phyloP scores from a whole-genome alignment of 306 rosid species.

The Cucumis cinereus region DNA sequence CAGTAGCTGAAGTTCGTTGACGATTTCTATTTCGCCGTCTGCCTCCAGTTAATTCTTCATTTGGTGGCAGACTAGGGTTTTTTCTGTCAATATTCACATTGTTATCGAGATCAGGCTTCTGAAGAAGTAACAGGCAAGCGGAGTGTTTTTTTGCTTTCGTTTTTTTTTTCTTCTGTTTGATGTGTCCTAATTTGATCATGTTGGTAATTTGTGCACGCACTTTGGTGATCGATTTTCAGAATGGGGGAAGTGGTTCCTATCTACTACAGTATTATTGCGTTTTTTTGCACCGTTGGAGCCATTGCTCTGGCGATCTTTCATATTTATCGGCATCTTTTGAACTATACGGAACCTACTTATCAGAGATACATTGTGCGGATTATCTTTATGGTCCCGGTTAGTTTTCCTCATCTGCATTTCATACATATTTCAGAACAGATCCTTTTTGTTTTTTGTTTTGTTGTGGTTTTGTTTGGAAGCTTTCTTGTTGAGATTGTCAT shows the following conservation, averaged over 20 bases:
- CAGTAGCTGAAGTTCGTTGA: neutral
- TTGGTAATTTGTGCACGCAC: neutral
- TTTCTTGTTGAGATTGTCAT: neutral
- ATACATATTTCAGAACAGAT: neutral
- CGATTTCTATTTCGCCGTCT: neutral
- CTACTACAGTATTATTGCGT: constrained; percentile 50
- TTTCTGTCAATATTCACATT: neutral
- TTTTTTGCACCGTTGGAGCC: constrained; percentile 80
- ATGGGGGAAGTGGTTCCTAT: constrained; percentile 58
- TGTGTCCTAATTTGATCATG: neutral
- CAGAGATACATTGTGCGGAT: constrained; percentile 91
- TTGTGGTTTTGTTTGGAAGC: neutral
- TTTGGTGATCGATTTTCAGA: neutral
- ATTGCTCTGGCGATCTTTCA: constrained; percentile 61
- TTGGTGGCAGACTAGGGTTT: constrained; percentile 12
- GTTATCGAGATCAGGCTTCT: neutral
- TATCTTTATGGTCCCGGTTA: constrained; percentile 91
- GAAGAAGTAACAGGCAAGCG: neutral
- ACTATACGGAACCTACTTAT: constrained; percentile 92
- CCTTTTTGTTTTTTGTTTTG: neutral
- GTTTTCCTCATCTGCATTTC: constrained; percentile 4
- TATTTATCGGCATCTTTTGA: constrained; percentile 75
- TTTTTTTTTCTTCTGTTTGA: neutral
- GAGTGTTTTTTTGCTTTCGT: neutral
- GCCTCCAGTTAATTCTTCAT: constrained; percentile 1